Evolutionary conservation across 2,329 filamentous ascomycete genomes (phyloP).

Genomic region (Sclerotinia subarctica): DNA sequence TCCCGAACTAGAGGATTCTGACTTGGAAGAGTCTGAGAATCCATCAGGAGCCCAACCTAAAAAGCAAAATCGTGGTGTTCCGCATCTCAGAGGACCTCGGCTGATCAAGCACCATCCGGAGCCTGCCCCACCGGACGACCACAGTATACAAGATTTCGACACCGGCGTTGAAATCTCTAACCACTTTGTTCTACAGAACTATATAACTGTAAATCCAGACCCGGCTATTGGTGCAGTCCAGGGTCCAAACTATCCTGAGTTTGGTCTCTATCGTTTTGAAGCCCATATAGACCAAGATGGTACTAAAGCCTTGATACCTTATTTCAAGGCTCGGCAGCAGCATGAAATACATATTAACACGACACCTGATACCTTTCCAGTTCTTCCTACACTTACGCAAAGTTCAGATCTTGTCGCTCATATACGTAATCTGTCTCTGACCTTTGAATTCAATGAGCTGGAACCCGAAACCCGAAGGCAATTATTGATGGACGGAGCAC

Average conservation of each 20-base stretch:
- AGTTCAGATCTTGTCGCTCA: slow-evolving; percentile 8
- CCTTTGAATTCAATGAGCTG: slow-evolving; percentile 4
- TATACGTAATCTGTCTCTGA: slow-evolving; percentile 6
- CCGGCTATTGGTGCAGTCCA: slow-evolving; percentile 54
- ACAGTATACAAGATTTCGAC: slow-evolving; percentile 23
- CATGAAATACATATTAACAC: slow-evolving; percentile 34
- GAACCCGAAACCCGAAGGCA: slow-evolving; percentile 10
- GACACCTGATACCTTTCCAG: neutral
- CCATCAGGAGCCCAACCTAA: neutral
- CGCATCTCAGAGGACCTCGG: slow-evolving; percentile 40
- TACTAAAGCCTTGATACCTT: slow-evolving; percentile 45
- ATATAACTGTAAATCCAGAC: slow-evolving; percentile 46
- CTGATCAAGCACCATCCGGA: slow-evolving; percentile 50
- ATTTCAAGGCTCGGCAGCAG: slow-evolving; percentile 46
- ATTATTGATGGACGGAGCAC: slow-evolving; percentile 4
- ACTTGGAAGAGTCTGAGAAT: slow-evolving; percentile 2
- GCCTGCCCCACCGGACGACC: slow-evolving; percentile 44
- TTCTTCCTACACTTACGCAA: neutral
- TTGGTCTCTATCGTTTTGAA: slow-evolving; percentile 46
- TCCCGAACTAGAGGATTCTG: slow-evolving; percentile 32
- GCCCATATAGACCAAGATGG: slow-evolving; percentile 48
- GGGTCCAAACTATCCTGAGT: slow-evolving; percentile 50
- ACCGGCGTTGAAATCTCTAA: slow-evolving; percentile 35
- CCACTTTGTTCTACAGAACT: slow-evolving; percentile 41
- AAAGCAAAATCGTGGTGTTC: slow-evolving; percentile 2